Percentiles rank a stretch among this genome's conserved stretches.
Conservation (phyloP, 2,329 filamentous ascomycete species). For the Allantophomopsis lycopodina region DNA sequence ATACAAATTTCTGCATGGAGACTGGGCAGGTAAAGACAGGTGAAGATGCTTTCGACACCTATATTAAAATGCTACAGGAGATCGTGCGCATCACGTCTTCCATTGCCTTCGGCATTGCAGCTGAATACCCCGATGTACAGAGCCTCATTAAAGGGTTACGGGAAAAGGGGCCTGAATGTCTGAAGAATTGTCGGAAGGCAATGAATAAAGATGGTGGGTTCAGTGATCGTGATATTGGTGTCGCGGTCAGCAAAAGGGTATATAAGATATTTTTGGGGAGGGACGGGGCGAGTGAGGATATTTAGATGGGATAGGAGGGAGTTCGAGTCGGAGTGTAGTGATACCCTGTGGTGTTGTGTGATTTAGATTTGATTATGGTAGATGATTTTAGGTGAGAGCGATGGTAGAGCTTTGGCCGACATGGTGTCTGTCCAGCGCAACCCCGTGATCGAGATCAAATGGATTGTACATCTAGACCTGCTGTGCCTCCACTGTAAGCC, state of each 20-base stretch:
- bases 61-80: conserved; percentile 63
- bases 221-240: conserved; percentile 40
- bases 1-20: conserved; percentile 66
- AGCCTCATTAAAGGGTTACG: conserved; percentile 42
- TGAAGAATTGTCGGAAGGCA: conserved; percentile 29
- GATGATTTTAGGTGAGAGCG: too few species aligned
- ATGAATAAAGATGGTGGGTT: conserved; percentile 40
- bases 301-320: not conserved
- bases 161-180: conserved; percentile 42
- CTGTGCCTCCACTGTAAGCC: too few species aligned
- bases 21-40: conserved; percentile 62
- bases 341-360: too few species aligned
- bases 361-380: too few species aligned
- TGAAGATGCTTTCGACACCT: conserved; percentile 51
- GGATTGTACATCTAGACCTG: too few species aligned
- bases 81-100: conserved; percentile 57
- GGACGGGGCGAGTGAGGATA: conserved; percentile 30
- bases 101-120: conserved; percentile 55
- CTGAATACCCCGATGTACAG: conserved; percentile 42
- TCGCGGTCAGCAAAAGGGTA: conserved; percentile 42
- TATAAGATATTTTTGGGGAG: conserved; percentile 44
- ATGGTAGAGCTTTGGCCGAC: too few species aligned
- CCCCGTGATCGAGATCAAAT: too few species aligned
- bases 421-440: too few species aligned
- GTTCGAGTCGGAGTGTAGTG: not conserved